Conservation (phyloP, 208 protist species). For the Acanthamoeba sp. region DNA sequence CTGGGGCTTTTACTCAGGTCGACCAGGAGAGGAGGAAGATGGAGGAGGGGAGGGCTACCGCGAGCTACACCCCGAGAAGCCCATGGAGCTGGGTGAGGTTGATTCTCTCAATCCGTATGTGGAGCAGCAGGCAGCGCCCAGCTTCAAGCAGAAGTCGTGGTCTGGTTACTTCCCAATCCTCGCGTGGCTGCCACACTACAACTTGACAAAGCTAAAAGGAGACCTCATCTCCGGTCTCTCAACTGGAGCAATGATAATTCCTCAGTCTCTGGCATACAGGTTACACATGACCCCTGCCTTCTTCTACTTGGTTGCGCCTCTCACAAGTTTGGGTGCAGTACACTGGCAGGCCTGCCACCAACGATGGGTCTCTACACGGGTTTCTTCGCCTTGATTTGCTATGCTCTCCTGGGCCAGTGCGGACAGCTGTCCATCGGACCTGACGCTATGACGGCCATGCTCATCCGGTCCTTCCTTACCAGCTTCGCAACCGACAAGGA, state of each 20-base stretch:
- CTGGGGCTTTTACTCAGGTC: too few species aligned
- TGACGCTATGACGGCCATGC: constrained; percentile 8
- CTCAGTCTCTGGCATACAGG: background rate
- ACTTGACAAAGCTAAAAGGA: background rate
- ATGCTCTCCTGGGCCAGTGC: background rate
- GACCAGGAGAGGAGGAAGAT: background rate
- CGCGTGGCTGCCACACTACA: background rate
- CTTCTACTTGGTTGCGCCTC: background rate
- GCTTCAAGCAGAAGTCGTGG: background rate
- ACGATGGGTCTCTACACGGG: constrained; percentile 31
- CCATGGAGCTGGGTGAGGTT: background rate
- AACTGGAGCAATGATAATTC: constrained; percentile 10
- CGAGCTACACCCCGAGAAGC: background rate
- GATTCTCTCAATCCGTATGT: background rate
- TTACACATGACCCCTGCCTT: background rate
- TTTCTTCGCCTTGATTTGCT: background rate
- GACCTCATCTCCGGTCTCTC: background rate
- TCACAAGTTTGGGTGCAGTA: background rate
- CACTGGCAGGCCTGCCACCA: background rate
- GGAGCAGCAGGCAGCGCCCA: background rate
- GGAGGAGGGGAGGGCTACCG: background rate
- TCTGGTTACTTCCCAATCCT: background rate
- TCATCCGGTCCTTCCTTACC: constrained; percentile 6
- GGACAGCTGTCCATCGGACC: constrained; percentile 21
- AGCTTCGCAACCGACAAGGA: constrained; percentile 28